phyloP scores from a whole-genome alignment of 257 asterid species.

The Nicotiana sylvestris region DNA sequence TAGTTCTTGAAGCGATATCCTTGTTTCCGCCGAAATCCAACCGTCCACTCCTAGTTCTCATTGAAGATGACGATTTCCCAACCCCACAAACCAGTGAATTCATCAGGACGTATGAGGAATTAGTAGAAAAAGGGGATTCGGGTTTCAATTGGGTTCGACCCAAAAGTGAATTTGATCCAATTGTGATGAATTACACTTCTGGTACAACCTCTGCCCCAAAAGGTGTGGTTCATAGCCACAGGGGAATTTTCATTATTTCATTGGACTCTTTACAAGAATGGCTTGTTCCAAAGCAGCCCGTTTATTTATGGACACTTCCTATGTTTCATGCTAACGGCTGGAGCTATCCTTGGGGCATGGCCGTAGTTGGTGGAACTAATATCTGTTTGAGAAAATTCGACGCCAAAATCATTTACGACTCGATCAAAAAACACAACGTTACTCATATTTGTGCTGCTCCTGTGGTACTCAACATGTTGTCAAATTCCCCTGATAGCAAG shows the following conservation, averaged over 20 bases:
- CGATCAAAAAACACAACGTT: conserved; percentile 36
- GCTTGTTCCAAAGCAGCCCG: conserved; percentile 63
- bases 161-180: conserved; percentile 47
- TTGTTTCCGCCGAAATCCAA: conserved; percentile 30
- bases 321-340: conserved; percentile 94
- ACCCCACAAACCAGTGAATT: not conserved
- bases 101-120: conserved; percentile 27
- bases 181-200: conserved; percentile 66
- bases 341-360: conserved; percentile 88
- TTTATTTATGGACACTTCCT: conserved; percentile 80
- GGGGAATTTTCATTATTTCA: conserved; percentile 44
- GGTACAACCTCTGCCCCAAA: conserved; percentile 84
- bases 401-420: conserved; percentile 33
- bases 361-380: conserved; percentile 62
- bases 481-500: conserved; percentile 25
- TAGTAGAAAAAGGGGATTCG: conserved; percentile 41
- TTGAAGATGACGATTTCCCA: conserved; percentile 19
- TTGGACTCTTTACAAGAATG: conserved; percentile 58
- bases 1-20: conserved; percentile 48
- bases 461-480: conserved; percentile 67
- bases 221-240: conserved; percentile 76
- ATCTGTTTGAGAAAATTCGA: conserved; percentile 68
- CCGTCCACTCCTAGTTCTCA: conserved; percentile 42
- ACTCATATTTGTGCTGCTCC: conserved; percentile 95
- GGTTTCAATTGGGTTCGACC: conserved; percentile 63